Conservation (phyloP, 768 basidiomycete species). For the Lactarius deliciosus region DNA sequence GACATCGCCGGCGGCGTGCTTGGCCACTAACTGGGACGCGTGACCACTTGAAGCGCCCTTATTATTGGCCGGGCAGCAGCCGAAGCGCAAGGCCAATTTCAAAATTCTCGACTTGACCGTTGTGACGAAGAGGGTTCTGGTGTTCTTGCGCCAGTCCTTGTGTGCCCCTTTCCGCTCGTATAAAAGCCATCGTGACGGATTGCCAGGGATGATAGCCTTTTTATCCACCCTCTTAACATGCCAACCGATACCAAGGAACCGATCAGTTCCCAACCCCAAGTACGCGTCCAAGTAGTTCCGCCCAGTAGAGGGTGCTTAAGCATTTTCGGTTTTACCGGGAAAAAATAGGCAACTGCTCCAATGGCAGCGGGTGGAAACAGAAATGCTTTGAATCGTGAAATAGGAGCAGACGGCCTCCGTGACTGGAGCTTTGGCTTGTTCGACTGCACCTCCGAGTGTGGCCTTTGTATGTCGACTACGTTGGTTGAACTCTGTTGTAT, state of each 20-base stretch:
- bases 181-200: not conserved
- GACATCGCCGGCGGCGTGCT: too few relatives aligned
- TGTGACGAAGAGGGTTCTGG: not conserved
- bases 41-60: not conserved
- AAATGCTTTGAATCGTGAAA: slow-evolving; percentile 33
- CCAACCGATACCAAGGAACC: not conserved
- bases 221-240: not conserved
- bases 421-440: slow-evolving; percentile 37
- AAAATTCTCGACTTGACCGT: not conserved
- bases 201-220: not conserved
- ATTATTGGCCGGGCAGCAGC: not conserved
- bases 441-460: slow-evolving; percentile 30
- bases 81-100: not conserved
- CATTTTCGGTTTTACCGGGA: not conserved
- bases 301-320: not conserved
- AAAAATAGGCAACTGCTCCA: not conserved
- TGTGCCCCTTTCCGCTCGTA: not conserved
- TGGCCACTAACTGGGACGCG: too few relatives aligned
- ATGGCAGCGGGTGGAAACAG: slow-evolving; percentile 23
- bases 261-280: not conserved
- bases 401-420: slow-evolving; percentile 36
- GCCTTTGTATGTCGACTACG: slow-evolving; percentile 32
- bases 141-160: not conserved
- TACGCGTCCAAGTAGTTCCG: not conserved
- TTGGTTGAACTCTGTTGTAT: slow-evolving; percentile 11